A percentile compares a stretch with the other conserved stretches of the same genome.
Evolutionary conservation across 495 filamentous ascomycete genomes (phyloP).

Genomic region (Podospora australis): DNA sequence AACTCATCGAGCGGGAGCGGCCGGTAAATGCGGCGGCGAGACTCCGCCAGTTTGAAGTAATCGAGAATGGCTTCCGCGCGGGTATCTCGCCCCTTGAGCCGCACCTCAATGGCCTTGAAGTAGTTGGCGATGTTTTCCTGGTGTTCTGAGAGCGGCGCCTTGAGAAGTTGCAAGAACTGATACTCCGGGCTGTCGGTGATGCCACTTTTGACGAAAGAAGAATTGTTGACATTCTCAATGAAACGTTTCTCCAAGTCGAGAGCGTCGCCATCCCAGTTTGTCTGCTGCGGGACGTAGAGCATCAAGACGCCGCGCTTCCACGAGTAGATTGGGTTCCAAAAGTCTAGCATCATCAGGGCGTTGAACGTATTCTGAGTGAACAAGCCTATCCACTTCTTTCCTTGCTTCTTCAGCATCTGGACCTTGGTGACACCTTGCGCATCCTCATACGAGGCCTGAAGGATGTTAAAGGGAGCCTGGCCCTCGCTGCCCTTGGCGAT

Average conservation of each 20-base stretch:
- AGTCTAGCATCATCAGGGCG: slow-evolving; percentile 5
- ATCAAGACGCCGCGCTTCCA: slow-evolving; percentile 2
- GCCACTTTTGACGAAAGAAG: background rate
- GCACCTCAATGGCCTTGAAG: background rate
- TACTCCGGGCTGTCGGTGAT: slow-evolving; percentile 2
- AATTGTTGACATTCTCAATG: slow-evolving; percentile 3
- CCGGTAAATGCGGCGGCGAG: slow-evolving; percentile 4
- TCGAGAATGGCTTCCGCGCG: background rate
- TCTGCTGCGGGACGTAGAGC: background rate
- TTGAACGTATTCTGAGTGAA: slow-evolving; percentile 1
- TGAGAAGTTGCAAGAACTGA: slow-evolving; percentile 6
- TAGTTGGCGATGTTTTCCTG: background rate
- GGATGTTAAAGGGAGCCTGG: slow-evolving; percentile 4
- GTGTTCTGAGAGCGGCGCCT: background rate
- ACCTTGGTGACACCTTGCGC: slow-evolving; percentile 1
- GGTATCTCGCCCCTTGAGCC: background rate
- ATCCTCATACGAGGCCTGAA: slow-evolving; percentile 5
- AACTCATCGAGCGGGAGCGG: slow-evolving; percentile 1
- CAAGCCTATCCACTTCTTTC: background rate
- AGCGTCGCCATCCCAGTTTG: background rate
- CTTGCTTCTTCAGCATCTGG: background rate
- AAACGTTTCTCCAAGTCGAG: slow-evolving; percentile 2
- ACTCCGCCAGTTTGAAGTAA: slow-evolving; percentile 1
- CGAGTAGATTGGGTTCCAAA: slow-evolving; percentile 5
- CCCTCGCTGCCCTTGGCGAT: slow-evolving; percentile 2